These are phyloP conservation scores for Termitomyces sp. DNA, from an alignment of 768 basidiomycete genomes.

Conservation along the genomic window DNA sequence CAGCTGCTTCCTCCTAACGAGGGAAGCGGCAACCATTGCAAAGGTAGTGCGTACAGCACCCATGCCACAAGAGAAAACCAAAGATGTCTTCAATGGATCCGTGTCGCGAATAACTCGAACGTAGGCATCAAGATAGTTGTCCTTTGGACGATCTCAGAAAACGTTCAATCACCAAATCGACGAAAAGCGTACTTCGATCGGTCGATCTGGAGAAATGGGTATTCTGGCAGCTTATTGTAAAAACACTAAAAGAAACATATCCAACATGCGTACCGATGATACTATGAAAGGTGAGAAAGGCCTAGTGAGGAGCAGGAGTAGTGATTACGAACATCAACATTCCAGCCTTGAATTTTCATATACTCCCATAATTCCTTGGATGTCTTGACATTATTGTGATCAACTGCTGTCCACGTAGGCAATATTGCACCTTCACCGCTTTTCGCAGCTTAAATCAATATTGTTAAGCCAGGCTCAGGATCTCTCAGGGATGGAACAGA, in stretches of 20 bases:
- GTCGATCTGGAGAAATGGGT: slow-evolving; percentile 90
- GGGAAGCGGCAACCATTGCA: slow-evolving; percentile 91
- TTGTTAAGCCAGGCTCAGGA: not conserved
- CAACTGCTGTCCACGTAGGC: slow-evolving; percentile 93
- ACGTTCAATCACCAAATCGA: not conserved
- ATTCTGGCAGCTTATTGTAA: slow-evolving; percentile 43
- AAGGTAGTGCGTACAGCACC: slow-evolving; percentile 96
- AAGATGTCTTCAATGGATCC: slow-evolving; percentile 73
- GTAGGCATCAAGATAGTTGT: slow-evolving; percentile 96
- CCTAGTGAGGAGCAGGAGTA: not conserved
- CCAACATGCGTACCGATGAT: slow-evolving; percentile 53
- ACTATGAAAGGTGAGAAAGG: slow-evolving; percentile 33
- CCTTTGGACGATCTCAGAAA: slow-evolving; percentile 32
- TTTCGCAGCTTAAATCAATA: slow-evolving; percentile 35
- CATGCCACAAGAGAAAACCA: slow-evolving; percentile 97
- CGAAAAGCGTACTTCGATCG: slow-evolving; percentile 62
- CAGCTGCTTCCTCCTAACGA: slow-evolving; percentile 78
- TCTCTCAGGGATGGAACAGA: slow-evolving; percentile 29
- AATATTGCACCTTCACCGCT: slow-evolving; percentile 76
- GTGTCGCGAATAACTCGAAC: slow-evolving; percentile 71
- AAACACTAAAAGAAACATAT: not conserved
- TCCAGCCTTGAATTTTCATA: slow-evolving; percentile 82
- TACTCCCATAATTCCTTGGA: slow-evolving; percentile 80
- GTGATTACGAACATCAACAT: slow-evolving; percentile 64
- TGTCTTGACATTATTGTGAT: slow-evolving; percentile 66